Evolutionary conservation across 352 stramenopile genomes (phyloP).

Genomic region (Globisporangium mamillatum): DNA sequence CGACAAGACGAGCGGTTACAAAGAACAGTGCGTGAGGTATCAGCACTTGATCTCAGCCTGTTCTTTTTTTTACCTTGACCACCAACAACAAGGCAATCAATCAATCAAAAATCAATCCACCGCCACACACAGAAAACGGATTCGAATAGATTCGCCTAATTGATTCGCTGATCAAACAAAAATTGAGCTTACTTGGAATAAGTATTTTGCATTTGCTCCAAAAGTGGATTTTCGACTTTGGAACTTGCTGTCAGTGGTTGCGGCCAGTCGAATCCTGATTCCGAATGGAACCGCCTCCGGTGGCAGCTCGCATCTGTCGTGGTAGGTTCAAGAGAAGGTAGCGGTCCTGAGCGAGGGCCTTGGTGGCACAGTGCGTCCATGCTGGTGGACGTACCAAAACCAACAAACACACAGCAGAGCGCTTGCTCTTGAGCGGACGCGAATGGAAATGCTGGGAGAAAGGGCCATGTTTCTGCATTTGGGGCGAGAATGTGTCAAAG

Average conservation of each 20-base stretch:
- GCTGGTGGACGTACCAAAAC: not conserved
- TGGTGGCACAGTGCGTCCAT: not conserved
- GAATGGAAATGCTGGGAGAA: not conserved
- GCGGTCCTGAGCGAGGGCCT: not conserved
- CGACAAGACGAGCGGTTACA: not conserved
- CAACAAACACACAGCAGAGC: not conserved
- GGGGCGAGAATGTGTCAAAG: conserved; percentile 12
- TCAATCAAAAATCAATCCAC: not conserved
- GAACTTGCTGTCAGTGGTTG: not conserved
- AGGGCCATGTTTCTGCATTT: not conserved
- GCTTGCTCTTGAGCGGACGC: not conserved
- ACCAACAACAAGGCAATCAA: not conserved
- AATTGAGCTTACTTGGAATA: not conserved
- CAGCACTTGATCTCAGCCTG: not conserved
- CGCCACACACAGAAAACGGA: not conserved
- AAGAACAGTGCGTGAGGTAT: not conserved
- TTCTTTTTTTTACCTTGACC: not conserved
- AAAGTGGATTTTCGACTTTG: not conserved
- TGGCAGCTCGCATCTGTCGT: not conserved
- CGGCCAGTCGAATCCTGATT: not conserved
- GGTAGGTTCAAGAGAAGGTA: not conserved
- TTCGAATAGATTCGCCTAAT: not conserved
- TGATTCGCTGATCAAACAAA: not conserved
- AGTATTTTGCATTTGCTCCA: not conserved
- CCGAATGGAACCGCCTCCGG: not conserved